Conservation (phyloP, 257 asterid species). For the Cinchona pubescens region DNA sequence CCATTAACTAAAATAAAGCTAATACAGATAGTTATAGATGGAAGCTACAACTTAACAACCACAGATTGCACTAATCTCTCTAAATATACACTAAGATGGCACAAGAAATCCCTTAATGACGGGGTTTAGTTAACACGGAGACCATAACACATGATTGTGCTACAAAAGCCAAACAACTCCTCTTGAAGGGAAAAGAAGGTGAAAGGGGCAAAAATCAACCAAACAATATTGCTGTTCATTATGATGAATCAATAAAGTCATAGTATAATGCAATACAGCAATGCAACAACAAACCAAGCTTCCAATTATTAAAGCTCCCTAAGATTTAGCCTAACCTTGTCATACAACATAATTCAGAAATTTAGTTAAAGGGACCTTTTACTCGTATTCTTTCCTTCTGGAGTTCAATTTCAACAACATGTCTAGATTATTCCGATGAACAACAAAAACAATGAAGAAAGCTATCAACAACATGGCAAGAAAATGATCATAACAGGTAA, state of each 20-base stretch:
- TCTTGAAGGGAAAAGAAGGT: neutral
- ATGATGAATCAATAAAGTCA: neutral
- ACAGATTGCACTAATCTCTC: neutral
- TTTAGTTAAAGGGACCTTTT: neutral
- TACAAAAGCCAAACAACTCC: neutral
- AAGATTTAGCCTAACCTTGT: neutral
- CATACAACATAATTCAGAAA: neutral
- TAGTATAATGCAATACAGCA: too few relatives aligned
- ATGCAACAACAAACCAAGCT: neutral
- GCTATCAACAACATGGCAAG: neutral
- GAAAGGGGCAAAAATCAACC: too few relatives aligned
- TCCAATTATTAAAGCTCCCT: neutral
- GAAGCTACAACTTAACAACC: neutral
- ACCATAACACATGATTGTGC: neutral
- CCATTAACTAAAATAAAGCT: neutral
- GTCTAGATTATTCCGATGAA: neutral
- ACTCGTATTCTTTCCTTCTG: too few relatives aligned
- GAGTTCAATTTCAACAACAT: neutral
- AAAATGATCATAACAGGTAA: slow-evolving; percentile 14
- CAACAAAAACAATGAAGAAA: neutral
- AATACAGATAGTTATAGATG: neutral
- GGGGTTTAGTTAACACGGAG: neutral
- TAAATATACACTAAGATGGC: neutral
- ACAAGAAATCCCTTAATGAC: neutral
- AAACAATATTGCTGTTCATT: too few relatives aligned